Evolutionary conservation across 2,329 filamentous ascomycete genomes (phyloP).

Genomic region (Cladorrhinum sp.): DNA sequence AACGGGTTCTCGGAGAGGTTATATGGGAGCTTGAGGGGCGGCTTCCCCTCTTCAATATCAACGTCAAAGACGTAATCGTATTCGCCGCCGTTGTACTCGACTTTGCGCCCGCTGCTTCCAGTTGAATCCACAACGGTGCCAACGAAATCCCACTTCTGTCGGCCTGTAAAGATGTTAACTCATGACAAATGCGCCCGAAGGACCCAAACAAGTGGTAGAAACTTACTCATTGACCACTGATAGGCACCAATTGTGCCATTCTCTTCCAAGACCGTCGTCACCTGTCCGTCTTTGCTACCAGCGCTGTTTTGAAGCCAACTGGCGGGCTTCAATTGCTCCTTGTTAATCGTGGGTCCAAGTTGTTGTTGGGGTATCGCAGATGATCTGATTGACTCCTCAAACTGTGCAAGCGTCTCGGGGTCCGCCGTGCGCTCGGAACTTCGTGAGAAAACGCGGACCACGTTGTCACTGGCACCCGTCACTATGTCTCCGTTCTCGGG

Average conservation of each 20-base stretch:
- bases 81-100: constrained; percentile 74
- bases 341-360: constrained; percentile 72
- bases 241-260: constrained; percentile 84
- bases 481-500: constrained; percentile 83
- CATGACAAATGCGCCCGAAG: not conserved
- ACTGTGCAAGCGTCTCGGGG: constrained; percentile 64
- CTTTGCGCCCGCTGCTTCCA: constrained; percentile 76
- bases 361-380: constrained; percentile 88
- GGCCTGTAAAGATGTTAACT: constrained; percentile 38
- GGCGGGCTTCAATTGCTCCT: constrained; percentile 84
- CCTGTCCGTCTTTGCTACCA: constrained; percentile 94
- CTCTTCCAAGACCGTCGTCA: constrained; percentile 82
- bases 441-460: constrained; percentile 81
- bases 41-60: constrained; percentile 91
- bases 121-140: constrained; percentile 93
- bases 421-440: constrained; percentile 67
- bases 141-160: constrained; percentile 77
- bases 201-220: not conserved
- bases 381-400: constrained; percentile 76
- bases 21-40: constrained; percentile 88
- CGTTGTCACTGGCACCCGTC: constrained; percentile 85
- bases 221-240: constrained; percentile 68
- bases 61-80: constrained; percentile 98
- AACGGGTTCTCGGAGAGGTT: constrained; percentile 92
- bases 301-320: constrained; percentile 79